Evolutionary conservation across 257 asterid species (phyloP).

Genomic region (Primulina eburnea): DNA sequence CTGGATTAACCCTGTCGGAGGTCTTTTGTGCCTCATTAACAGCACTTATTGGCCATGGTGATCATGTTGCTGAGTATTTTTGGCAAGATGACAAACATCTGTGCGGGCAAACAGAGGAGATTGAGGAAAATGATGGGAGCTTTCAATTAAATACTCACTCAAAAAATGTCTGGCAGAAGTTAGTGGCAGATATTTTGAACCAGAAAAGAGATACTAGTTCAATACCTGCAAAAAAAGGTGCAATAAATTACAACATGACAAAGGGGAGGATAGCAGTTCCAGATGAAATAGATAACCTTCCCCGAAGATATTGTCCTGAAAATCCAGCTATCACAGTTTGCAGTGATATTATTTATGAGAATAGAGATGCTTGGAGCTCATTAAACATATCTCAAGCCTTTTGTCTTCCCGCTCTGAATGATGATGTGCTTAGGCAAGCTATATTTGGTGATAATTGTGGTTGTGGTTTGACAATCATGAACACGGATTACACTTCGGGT

Average conservation of each 20-base stretch:
- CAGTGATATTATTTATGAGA: conserved; percentile 46
- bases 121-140: conserved; percentile 25
- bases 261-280: conserved; percentile 27
- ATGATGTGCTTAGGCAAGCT: conserved; percentile 69
- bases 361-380: conserved; percentile 64
- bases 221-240: conserved; percentile 29
- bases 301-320: conserved; percentile 49
- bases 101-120: conserved; percentile 35
- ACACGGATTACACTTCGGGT: conserved; percentile 57
- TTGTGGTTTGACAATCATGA: conserved; percentile 35
- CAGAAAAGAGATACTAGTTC: conserved; percentile 38
- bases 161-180: conserved; percentile 61
- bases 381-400: conserved; percentile 70
- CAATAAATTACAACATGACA: conserved; percentile 22
- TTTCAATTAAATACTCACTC: conserved; percentile 33
- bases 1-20: conserved; percentile 87
- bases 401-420: conserved; percentile 80
- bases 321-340: conserved; percentile 80
- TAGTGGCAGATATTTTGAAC: conserved; percentile 52
- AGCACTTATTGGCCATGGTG: conserved; percentile 77
- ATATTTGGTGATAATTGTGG: conserved; percentile 47
- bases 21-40: conserved; percentile 74
- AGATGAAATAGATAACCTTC: conserved; percentile 30
- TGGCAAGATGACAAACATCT: conserved; percentile 49
- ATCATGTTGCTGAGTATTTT: conserved; percentile 59